Evolutionary conservation across 768 basidiomycete species (phyloP), one percentile per base, ranked within the genome.

Genomic region (Panus rudis): DNA sequence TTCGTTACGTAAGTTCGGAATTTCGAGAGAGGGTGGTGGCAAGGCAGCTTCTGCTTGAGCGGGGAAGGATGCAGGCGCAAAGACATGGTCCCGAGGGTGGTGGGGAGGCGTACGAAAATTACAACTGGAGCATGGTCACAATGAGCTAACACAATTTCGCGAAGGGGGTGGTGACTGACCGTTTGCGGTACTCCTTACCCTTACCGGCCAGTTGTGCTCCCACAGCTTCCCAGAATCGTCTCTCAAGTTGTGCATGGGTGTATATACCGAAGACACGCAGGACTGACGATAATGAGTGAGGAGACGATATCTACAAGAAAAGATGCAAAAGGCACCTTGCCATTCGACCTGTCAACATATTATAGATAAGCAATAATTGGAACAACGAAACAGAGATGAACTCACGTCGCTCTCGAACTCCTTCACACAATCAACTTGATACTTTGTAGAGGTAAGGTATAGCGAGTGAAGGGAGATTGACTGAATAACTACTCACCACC

Each of bases 41-140:
- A 30, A 31, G 14, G 34, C 55, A 1, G 52, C 46, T 6, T 43
- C 44, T 23, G 70, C 65, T 0, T 47, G 61, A 2, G 67, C 64
- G 1, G 74, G 72, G 51, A 80, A 84, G n/a, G 60, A 66, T 2
- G 70, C 73, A 1, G 80, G 79, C 2, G 63, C 54, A 45, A 71
- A 68, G n/a, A 75, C 62, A 39, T 70, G 66, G 35, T 66, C 64
- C 0, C 69, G 67, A 20, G 56, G 57, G 10, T 61, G 52, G 4
- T 48, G 28, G 0, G 67, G 65, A 8, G 42, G 50, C 17, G 65
- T 63, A 24, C 73, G 70, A 45, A 66, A 70, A 4, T 62, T 59
- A 45, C 77, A 81, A 42, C 74, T 78, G 16, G 8, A 17, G 6
- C n/a, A 17, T 16, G 6, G 33, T 16, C 21, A 16, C 33, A 47